Conservation (phyloP, 129 eudicot species). For the carrot (Daucus carota) region DNA sequence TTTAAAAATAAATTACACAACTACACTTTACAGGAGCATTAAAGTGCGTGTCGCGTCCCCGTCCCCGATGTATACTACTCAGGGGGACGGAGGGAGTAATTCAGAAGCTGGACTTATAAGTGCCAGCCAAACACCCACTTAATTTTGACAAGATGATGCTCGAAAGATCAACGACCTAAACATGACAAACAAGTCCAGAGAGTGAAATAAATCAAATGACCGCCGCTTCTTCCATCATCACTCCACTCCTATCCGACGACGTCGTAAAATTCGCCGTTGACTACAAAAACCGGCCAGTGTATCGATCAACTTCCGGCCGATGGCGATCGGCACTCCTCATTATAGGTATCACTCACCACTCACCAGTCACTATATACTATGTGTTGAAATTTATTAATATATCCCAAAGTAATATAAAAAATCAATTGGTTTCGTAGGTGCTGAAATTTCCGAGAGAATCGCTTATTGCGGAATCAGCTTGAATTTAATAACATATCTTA, state of each 20-base stretch:
- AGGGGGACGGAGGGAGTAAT: too few species aligned
- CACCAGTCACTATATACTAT: not conserved
- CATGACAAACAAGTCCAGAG: too few species aligned
- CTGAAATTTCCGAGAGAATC: conserved; percentile 49
- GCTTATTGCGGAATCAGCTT: conserved; percentile 48
- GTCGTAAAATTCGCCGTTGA: conserved; percentile 48
- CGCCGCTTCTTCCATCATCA: conserved; percentile 9
- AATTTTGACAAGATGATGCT: too few species aligned
- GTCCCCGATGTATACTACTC: too few species aligned
- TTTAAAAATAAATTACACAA: too few species aligned
- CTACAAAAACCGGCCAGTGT: conserved; percentile 43
- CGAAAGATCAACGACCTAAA: too few species aligned
- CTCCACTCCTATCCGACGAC: conserved; percentile 34
- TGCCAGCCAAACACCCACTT: too few species aligned
- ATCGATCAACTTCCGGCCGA: conserved; percentile 51
- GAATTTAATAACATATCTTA: conserved; percentile 46
- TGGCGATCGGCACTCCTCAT: conserved; percentile 56
- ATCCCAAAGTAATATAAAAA: too few species aligned
- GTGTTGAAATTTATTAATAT: too few species aligned
- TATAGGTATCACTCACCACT: conserved; percentile 20
- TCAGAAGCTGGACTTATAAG: too few species aligned
- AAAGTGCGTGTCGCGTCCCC: too few species aligned
- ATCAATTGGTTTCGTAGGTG: conserved; percentile 26
- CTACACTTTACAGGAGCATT: too few species aligned
- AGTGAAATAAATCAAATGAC: conserved; percentile 6